Base-by-base conservation (phyloP, 2,329 filamentous ascomycete species). In the Penicillium freii region DNA sequence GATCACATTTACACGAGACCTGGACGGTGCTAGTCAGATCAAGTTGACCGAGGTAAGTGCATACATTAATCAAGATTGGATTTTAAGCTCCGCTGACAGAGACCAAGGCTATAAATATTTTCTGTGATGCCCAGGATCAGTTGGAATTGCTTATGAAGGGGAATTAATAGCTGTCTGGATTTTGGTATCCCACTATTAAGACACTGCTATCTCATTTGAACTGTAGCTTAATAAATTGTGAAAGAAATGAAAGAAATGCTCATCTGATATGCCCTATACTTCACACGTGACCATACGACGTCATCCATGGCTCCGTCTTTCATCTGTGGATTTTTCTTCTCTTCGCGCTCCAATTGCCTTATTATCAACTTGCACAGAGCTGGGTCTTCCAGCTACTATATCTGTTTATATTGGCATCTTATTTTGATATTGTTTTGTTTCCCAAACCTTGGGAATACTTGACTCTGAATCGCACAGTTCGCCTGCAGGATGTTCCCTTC, bases 61-160 rank as follows among this genome's bases (percentile, higher is more conserved):
- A 34, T 29, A 7, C 25, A 54, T 29, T 8, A 19, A 38, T 50
- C n/a, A 13, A 13, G 31, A 33, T 17, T 15, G 7, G 29, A 9
- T 21, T 19, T 27, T 5, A n/a, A 51, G 15, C 40, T 38, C 38
- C 19, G 25, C 50, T 56, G 15, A 59, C 34, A 21, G 23, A 51
- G 29, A 27, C 4, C 29, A 25, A 70, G 66, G 83, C 83, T 9
- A 80, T 86, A 48, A 83, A 84, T 62, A 84, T 83, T 53, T 85
- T 86, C 68, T 79, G 75, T 48, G 80, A 83, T 52, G 81, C 82
- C 69, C 83, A 85, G 66, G 75, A 81, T 10, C 77, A 77, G 55
- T 62, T 85, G 44, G 82, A 84, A 62, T 72, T 57, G 15, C 47
- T 71, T 21, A 62, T 68, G 58, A 66, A 58, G 27, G 23, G 10